Percentiles rank a stretch among this genome's conserved stretches.
Evolutionary conservation across 805 yeast species (phyloP).

Genomic region (Monosporozyma unispora): DNA sequence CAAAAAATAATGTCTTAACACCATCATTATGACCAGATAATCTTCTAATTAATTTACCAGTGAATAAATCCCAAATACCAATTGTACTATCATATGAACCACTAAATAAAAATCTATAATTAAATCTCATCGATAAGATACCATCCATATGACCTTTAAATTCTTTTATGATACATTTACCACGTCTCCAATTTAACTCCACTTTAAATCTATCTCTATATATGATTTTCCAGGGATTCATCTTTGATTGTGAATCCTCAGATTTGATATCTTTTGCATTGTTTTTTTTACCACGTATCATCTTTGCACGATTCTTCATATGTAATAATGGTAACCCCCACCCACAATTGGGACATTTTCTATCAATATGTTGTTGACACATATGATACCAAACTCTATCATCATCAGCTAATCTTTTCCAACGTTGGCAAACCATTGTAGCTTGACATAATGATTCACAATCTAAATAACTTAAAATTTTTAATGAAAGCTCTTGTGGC

Average conservation of each 20-base stretch:
- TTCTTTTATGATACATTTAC: conserved; percentile 51
- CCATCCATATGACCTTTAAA: conserved; percentile 84
- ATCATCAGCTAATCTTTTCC: conserved; percentile 90
- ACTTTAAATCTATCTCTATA: conserved; percentile 85
- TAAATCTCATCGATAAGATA: conserved; percentile 79
- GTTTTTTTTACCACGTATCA: conserved; percentile 8
- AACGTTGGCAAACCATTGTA: conserved; percentile 79
- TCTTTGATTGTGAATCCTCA: not conserved
- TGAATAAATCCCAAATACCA: conserved; percentile 84
- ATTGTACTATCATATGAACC: conserved; percentile 89
- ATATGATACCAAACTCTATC: conserved; percentile 96
- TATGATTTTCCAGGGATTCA: conserved; percentile 90
- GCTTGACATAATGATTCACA: conserved; percentile 91
- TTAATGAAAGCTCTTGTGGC: conserved; percentile 78
- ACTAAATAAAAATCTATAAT: conserved; percentile 70
- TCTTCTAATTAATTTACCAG: conserved; percentile 70
- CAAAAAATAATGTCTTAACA: conserved; percentile 76
- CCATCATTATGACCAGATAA: conserved; percentile 84
- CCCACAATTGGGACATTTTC: conserved; percentile 96
- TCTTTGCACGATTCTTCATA: conserved; percentile 56
- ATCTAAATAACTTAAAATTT: conserved; percentile 80
- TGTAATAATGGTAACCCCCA: conserved; percentile 97
- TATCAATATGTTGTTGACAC: conserved; percentile 97
- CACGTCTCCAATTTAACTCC: conserved; percentile 92
- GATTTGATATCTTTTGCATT: not conserved